Conservation (phyloP, 106 monocot genomes). For the Iris macrosiphon region DNA sequence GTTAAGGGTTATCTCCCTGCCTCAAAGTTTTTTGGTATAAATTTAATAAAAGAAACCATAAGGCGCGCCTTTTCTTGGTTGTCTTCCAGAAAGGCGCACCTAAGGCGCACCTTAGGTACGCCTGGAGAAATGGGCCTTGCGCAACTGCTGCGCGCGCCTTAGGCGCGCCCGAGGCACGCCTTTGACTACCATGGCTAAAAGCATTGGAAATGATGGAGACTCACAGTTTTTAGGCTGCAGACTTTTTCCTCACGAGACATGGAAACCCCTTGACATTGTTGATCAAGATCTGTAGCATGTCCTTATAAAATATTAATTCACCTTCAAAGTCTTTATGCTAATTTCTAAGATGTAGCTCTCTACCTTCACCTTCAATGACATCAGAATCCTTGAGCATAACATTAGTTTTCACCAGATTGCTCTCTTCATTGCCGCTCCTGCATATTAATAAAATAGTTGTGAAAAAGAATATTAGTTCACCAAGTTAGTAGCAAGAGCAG, state of each 20-base stretch:
- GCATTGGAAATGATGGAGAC: constrained; percentile 5
- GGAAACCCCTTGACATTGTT: constrained; percentile 72
- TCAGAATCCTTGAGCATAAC: constrained; percentile 40
- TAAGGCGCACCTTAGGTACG: too few species aligned
- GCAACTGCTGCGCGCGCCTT: too few species aligned
- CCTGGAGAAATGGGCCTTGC: too few species aligned
- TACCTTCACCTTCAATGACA: constrained; percentile 74
- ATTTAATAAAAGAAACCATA: too few species aligned
- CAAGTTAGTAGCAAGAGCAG: too few species aligned
- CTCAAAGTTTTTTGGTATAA: too few species aligned
- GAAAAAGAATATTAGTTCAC: too few species aligned
- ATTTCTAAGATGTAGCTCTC: not conserved
- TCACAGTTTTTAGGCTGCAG: constrained; percentile 85
- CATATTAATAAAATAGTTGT: constrained; percentile 10
- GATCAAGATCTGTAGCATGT: constrained; percentile 65
- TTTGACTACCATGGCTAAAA: not conserved
- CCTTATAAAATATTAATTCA: not conserved
- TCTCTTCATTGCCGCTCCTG: constrained; percentile 63
- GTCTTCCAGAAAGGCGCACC: too few species aligned
- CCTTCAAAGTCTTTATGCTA: not conserved
- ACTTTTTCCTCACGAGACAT: constrained; percentile 91
- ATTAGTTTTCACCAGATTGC: constrained; percentile 28
- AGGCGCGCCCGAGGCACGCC: too few species aligned
- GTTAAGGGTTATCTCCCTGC: too few species aligned
- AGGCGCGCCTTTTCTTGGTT: too few species aligned